Conservation (phyloP, 176 grass and related monocot genomes). For the Hyparrhenia diplandra region DNA sequence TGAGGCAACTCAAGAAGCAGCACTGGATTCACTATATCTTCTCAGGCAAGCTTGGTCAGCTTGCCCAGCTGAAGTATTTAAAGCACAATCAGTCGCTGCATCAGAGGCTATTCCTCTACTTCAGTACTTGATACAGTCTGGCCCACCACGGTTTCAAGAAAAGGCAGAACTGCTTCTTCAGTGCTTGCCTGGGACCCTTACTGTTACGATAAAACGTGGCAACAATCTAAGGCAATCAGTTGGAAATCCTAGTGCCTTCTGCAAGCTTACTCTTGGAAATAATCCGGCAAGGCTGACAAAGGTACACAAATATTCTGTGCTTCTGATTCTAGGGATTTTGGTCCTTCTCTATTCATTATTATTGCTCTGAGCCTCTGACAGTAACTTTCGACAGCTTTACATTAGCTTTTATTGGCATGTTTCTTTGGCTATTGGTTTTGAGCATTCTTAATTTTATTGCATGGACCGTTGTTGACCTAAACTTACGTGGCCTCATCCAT, state of each 20-base stretch:
- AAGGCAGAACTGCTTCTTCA: slow-evolving; percentile 93
- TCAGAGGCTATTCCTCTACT: slow-evolving; percentile 97
- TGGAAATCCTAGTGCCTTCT: slow-evolving; percentile 95
- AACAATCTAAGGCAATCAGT: slow-evolving; percentile 95
- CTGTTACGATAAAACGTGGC: slow-evolving; percentile 92
- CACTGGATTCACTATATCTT: slow-evolving; percentile 93
- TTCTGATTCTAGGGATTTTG: slow-evolving; percentile 23
- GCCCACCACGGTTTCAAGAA: slow-evolving; percentile 96
- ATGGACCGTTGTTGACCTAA: background rate
- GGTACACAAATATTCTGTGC: slow-evolving; percentile 46
- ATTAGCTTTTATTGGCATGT: slow-evolving; percentile 2
- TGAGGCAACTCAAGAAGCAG: slow-evolving; percentile 94
- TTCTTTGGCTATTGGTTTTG: background rate
- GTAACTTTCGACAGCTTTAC: background rate
- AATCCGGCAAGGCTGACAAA: slow-evolving; percentile 86
- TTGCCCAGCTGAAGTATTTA: slow-evolving; percentile 92
- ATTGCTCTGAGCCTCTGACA: background rate
- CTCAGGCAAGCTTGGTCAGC: slow-evolving; percentile 96
- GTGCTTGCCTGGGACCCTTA: slow-evolving; percentile 94
- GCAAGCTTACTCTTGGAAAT: slow-evolving; percentile 97
- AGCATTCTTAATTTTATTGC: background rate
- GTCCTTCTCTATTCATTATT: background rate
- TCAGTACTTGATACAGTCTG: slow-evolving; percentile 98
- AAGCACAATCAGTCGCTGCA: slow-evolving; percentile 94
- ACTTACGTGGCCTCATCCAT: slow-evolving; percentile 1